Evolutionary conservation across 768 basidiomycete species (phyloP).

Genomic region (Kondoa subrosea): DNA sequence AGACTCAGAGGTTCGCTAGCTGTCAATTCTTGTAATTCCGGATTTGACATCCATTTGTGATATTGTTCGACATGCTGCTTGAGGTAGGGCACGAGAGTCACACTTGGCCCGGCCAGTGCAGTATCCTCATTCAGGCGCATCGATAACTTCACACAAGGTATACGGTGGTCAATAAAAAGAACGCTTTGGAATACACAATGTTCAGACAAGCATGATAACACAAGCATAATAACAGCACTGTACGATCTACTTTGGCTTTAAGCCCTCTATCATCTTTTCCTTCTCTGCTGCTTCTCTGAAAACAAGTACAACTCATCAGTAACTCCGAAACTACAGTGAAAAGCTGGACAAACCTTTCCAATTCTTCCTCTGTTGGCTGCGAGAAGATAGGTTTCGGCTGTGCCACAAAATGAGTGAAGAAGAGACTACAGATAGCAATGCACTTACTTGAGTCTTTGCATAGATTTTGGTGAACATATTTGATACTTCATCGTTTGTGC

Average conservation of each 20-base stretch:
- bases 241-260: not conserved
- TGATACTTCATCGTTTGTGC: constrained; percentile 52
- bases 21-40: constrained; percentile 53
- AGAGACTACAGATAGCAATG: constrained; percentile 1
- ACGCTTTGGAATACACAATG: too few relatives aligned
- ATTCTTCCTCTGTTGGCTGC: constrained; percentile 30
- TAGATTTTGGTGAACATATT: constrained; percentile 17
- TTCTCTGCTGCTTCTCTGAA: constrained; percentile 46
- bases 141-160: too few relatives aligned
- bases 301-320: too few relatives aligned
- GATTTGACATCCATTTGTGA: constrained; percentile 68
- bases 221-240: not conserved
- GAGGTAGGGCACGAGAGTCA: constrained; percentile 65
- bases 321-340: too few relatives aligned
- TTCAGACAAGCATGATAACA: not conserved
- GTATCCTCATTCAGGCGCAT: constrained; percentile 55
- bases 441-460: not conserved
- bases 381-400: constrained; percentile 70
- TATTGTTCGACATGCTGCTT: constrained; percentile 47
- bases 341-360: too few relatives aligned
- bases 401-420: constrained; percentile 35
- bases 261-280: constrained; percentile 33
- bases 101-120: constrained; percentile 47
- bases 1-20: constrained; percentile 66
- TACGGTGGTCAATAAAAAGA: too few relatives aligned